These are phyloP conservation scores for Tardiomyces blankii DNA, from an alignment of 1,139 yeast species.

Conservation along the genomic window DNA sequence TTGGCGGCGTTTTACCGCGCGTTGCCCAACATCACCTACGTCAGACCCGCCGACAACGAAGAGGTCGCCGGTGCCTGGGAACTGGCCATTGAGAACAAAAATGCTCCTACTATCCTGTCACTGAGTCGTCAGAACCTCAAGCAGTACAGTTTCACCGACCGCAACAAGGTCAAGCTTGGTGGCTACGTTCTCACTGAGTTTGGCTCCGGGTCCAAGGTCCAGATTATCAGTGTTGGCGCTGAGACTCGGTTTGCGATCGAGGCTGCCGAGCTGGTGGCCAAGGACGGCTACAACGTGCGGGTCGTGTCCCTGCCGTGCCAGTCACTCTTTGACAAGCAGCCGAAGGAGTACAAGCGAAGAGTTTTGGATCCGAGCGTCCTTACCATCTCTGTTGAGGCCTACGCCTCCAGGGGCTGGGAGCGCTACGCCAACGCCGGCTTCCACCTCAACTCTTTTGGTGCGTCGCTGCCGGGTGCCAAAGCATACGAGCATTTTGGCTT, in stretches of 20 bases:
- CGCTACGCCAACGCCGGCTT: slow-evolving; percentile 29
- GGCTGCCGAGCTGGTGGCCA: slow-evolving; percentile 21
- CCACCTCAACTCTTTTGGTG: slow-evolving; percentile 10
- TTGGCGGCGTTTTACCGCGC: slow-evolving; percentile 26
- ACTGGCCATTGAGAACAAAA: slow-evolving; percentile 18
- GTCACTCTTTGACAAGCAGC: slow-evolving; percentile 23
- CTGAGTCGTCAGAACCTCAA: slow-evolving; percentile 22
- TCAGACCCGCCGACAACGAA: slow-evolving; percentile 25
- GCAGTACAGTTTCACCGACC: slow-evolving; percentile 19
- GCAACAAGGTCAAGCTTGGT: slow-evolving; percentile 20
- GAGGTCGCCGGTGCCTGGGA: slow-evolving; percentile 28
- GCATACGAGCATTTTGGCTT: slow-evolving; percentile 27
- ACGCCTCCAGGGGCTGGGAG: slow-evolving; percentile 30
- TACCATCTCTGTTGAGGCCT: slow-evolving; percentile 27
- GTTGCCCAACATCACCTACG: slow-evolving; percentile 25
- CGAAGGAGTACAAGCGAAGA: slow-evolving; percentile 18
- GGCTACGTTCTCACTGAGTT: slow-evolving; percentile 22
- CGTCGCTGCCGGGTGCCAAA: slow-evolving; percentile 13
- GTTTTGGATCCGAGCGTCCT: slow-evolving; percentile 19
- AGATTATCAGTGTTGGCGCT: slow-evolving; percentile 25
- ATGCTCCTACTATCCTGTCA: slow-evolving; percentile 19
- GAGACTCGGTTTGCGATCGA: slow-evolving; percentile 24
- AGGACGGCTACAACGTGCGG: slow-evolving; percentile 18
- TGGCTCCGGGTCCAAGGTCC: slow-evolving; percentile 14
- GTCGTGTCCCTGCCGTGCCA: slow-evolving; percentile 27